Evolutionary conservation across 108 stramenopile species (phyloP).

Genomic region (Cyclotella sp.): DNA sequence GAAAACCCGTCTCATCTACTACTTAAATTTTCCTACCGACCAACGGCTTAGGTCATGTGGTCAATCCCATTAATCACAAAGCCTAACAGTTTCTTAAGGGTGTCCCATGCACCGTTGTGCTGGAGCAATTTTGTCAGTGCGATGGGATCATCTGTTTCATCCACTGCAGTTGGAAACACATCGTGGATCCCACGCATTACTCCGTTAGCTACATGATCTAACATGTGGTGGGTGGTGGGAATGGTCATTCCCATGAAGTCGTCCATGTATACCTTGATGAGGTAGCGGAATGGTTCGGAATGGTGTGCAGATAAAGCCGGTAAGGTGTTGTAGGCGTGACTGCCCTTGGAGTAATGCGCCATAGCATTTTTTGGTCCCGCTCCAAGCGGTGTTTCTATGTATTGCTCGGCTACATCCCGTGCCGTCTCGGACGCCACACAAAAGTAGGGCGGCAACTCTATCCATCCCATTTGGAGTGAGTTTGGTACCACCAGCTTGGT

Average conservation of each 20-base stretch:
- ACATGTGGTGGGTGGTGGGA: background rate
- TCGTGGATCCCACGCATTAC: background rate
- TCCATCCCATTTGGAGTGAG: slow-evolving; percentile 1
- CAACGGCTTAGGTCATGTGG: background rate
- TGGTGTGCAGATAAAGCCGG: background rate
- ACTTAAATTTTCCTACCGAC: background rate
- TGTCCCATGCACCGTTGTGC: background rate
- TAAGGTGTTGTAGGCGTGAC: background rate
- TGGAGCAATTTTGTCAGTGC: background rate
- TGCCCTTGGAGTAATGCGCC: background rate
- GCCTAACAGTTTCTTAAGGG: background rate
- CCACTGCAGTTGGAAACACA: background rate
- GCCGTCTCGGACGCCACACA: background rate
- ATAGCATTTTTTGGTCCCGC: background rate
- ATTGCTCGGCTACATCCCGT: background rate
- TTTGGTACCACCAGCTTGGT: background rate
- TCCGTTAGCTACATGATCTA: background rate
- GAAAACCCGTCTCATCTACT: too few species aligned
- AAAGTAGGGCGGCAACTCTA: background rate
- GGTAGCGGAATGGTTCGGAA: background rate
- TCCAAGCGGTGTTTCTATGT: background rate
- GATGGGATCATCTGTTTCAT: background rate
- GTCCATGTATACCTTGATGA: background rate
- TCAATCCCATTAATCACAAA: background rate
- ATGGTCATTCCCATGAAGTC: slow-evolving; percentile 1